Conservation (phyloP, 78 protist species). For the slime mould (Dictyostelium discoideum) region DNA sequence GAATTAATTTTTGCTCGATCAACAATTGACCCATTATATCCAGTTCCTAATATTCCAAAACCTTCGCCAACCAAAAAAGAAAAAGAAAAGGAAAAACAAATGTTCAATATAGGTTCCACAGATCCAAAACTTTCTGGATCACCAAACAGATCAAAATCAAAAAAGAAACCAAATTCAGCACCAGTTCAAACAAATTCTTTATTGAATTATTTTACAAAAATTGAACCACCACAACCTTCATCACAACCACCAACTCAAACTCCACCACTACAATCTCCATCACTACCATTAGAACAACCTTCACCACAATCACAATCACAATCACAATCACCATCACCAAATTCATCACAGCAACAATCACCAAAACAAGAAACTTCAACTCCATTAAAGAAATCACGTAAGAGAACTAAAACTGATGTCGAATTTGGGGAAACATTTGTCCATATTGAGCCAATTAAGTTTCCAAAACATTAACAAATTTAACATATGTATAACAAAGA, state of each 20-base stretch:
- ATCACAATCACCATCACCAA: neutral
- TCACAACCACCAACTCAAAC: neutral
- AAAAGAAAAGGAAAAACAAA: neutral
- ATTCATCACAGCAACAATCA: neutral
- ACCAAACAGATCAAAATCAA: neutral
- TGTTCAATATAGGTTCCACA: neutral
- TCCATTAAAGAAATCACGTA: neutral
- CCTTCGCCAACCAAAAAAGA: neutral
- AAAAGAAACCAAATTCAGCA: neutral
- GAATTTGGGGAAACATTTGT: neutral
- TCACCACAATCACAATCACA: neutral
- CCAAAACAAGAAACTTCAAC: neutral
- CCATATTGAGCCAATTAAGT: neutral
- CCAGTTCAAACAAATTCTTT: slow-evolving; percentile 7
- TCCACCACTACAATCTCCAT: neutral
- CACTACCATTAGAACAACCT: neutral
- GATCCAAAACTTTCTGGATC: neutral
- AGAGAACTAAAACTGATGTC: neutral
- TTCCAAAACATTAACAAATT: neutral
- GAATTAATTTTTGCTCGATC: neutral
- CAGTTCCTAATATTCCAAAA: slow-evolving; percentile 19
- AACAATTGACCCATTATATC: neutral
- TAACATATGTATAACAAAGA: neutral
- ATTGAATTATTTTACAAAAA: slow-evolving; percentile 1
- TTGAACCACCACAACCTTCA: neutral